Base-by-base conservation (phyloP, 2,329 filamentous ascomycete species). In the Akanthomyces muscarius region DNA sequence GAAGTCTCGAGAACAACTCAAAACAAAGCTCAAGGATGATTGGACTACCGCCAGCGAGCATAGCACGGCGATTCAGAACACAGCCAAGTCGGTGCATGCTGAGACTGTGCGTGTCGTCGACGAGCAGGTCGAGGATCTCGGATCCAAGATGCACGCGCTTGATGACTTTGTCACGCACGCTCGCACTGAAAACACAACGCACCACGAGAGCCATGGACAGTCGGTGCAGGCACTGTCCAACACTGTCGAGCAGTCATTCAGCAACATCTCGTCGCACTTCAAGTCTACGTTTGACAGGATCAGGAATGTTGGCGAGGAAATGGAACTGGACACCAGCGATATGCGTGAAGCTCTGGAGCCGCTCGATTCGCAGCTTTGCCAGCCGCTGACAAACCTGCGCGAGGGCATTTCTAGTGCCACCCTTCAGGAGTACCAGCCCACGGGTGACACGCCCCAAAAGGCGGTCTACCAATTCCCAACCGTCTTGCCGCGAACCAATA, bases 71-170 rank as follows among this genome's bases (percentile, higher is more conserved):
- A 94, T 99, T 69, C 91, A 94, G 68, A 83, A 85, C 8, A 90
- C 90, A 0, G 93, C 94, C 0, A 89, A 90, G 69, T 91, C 91
- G 2, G 92, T 98, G 1, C 93, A 99, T 68, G 89, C 90, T 41
- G 90, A 96, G 76, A 97, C 94, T 0, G 86, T 97, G 36, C 88
- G 89, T 7, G 94, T 96, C 63, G 93, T 98, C 14, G 90, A 94
- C 70, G 88, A 90, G 63, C 95, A 99, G 76, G 90, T 96, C 78
- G 83, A 85, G 62, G 91, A 96, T 68, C 89, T 99, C 71, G 89
- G 90, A 65, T 84, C 82, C n/a, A 92, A 98, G 75, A 93, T 99
- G 85, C 86, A 88, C 63, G 90, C 91, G 1, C 83, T 99, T 8
- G 94, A 98, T 70, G 91, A 94, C 67, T 97, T 97, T 69, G 92